Base-by-base conservation (phyloP, 2,329 filamentous ascomycete species). In the Fusarium veterinarium region DNA sequence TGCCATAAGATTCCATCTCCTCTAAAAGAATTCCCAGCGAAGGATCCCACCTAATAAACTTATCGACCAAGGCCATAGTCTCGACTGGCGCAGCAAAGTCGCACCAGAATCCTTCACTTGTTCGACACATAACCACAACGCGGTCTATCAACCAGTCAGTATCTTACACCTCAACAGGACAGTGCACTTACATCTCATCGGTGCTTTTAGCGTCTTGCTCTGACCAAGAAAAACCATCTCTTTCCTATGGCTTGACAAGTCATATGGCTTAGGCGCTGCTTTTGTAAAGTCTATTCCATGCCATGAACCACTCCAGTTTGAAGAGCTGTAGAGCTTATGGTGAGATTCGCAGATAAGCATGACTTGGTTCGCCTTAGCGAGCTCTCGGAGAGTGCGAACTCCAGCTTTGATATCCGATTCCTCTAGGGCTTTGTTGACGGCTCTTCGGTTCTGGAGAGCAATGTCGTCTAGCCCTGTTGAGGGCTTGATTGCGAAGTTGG, bases 71-170 rank as follows among this genome's bases (percentile, higher is more conserved):
- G 12, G 17, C 35, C 20, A 66, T 42, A 0, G 53, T 33, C 23
- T 66, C 65, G 1, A 33, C 3, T 2, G 67, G 59, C 16, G 45
- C 52, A 7, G 64, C 45, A 37, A 71, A 69, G 10, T 71, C 56
- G 6, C 65, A 59, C 65, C 65, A 69, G 16, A 69, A 69, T 0
- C 67, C 60, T n/a, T 57, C 65, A 17, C 64, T 56, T 0, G 66
- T 61, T 8, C 49, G 65, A 23, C 62, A 62, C 57, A 69, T 69
- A 6, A 69, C 56, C 1, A 20, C 20, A 6, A 16, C 40, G 4
- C 58, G 56, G 12, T 61, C 62, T 58, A 10, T 20, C 1, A 40
- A 17, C 13, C 0, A 17, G 4, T 62, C 14, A 66, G 57, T 12
- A 11, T 31, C 5, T 4, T 0, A 1, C 1, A 12, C 3, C 6